Evolutionary conservation across 768 basidiomycete species (phyloP).

Genomic region (Podaxis rugospora): DNA sequence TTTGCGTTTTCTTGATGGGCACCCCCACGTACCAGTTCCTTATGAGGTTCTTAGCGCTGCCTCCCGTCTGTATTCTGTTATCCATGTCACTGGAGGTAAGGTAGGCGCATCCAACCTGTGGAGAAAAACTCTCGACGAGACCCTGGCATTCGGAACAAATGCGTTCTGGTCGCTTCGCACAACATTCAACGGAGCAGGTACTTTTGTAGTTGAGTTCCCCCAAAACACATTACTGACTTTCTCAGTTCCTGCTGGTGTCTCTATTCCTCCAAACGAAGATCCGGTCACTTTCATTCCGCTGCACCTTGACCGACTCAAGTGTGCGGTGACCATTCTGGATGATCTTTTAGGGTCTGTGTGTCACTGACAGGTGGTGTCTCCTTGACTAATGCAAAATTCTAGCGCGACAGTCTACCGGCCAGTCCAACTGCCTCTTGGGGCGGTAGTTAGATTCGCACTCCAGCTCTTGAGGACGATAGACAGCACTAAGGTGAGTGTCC

Average conservation of each 20-base stretch:
- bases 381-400: slow-evolving; percentile 3
- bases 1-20: slow-evolving; percentile 54
- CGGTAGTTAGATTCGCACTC: slow-evolving; percentile 46
- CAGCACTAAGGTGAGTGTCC: slow-evolving; percentile 24
- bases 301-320: slow-evolving; percentile 57
- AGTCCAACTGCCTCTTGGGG: slow-evolving; percentile 66
- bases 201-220: slow-evolving; percentile 8
- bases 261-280: slow-evolving; percentile 29
- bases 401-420: slow-evolving; percentile 58
- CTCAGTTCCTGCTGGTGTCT: slow-evolving; percentile 1
- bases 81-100: slow-evolving; percentile 77
- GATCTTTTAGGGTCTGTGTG: slow-evolving; percentile 37
- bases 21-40: slow-evolving; percentile 37
- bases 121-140: slow-evolving; percentile 73
- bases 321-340: slow-evolving; percentile 51
- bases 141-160: slow-evolving; percentile 60
- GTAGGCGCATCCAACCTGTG: slow-evolving; percentile 67
- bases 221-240: not conserved
- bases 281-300: slow-evolving; percentile 48
- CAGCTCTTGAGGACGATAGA: slow-evolving; percentile 37
- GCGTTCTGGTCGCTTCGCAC: slow-evolving; percentile 55
- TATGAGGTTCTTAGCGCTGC: slow-evolving; percentile 38
- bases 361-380: not conserved
- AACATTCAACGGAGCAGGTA: slow-evolving; percentile 51
- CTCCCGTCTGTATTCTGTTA: slow-evolving; percentile 52